phyloP scores from a whole-genome alignment of 805 yeast species.

The Myxozyma neotropica region DNA sequence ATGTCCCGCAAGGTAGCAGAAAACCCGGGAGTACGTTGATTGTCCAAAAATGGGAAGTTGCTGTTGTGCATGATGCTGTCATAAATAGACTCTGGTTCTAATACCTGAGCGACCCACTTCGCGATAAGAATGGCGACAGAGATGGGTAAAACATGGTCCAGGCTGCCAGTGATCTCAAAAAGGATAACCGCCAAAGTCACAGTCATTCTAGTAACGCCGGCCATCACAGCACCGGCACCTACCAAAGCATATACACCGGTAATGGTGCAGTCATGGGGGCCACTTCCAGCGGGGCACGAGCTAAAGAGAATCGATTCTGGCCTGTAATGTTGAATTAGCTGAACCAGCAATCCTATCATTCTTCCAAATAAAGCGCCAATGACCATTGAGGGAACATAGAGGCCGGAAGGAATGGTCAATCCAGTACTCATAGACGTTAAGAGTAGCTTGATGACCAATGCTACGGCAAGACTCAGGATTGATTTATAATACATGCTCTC shows the following conservation, averaged over 20 bases:
- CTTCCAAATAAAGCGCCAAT: conserved; percentile 64
- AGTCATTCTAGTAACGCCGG: conserved; percentile 59
- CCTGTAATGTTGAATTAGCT: conserved; percentile 43
- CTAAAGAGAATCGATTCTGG: conserved; percentile 36
- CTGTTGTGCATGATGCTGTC: conserved; percentile 52
- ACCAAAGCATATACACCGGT: conserved; percentile 57
- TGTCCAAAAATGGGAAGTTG: conserved; percentile 58
- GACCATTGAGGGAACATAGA: conserved; percentile 66
- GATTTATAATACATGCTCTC: conserved; percentile 14
- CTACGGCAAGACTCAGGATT: conserved; percentile 43
- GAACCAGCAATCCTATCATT: conserved; percentile 50
- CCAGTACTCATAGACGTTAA: conserved; percentile 60
- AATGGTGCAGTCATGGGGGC: conserved; percentile 47
- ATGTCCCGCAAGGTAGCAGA: conserved; percentile 48
- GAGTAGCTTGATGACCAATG: conserved; percentile 50
- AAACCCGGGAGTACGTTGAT: conserved; percentile 45
- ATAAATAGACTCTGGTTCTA: conserved; percentile 56
- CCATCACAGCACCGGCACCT: conserved; percentile 61
- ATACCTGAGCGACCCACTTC: conserved; percentile 56
- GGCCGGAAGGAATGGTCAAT: conserved; percentile 60
- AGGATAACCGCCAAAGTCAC: conserved; percentile 55
- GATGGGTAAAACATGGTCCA: conserved; percentile 60
- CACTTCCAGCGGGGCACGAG: conserved; percentile 33
- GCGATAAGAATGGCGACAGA: conserved; percentile 59
- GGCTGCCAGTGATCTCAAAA: conserved; percentile 59